Base-by-base conservation (phyloP, 164 flowering plant species). In the Umbellularia californica region DNA sequence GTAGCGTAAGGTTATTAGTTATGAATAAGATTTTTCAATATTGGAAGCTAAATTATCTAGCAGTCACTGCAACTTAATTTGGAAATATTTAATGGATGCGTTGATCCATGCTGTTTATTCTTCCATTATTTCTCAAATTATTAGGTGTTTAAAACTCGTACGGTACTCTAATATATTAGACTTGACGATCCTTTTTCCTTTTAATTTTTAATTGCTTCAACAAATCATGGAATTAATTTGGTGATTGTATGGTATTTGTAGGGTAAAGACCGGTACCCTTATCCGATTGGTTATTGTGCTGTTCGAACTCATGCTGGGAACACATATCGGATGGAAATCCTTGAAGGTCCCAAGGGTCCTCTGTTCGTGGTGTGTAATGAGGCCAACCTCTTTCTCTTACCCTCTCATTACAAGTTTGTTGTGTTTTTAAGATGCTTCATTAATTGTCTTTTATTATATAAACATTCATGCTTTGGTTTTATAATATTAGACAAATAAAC, bases 191-290 rank as follows among this genome's bases (percentile, higher is more conserved):
- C 33, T 14, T 55, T 15, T 55, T 15, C 60, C 15, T 55, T 14
- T 55, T 55, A 14, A 3, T 55, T 15, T 55, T 55, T 15, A 1
- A 14, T 55, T 55, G 0, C 60, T 55, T 55, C 17, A 55, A 11
- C 60, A 55, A 4, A 5, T 25, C 14, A 24, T 33, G n/a, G 68
- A 15, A 7, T 50, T 70, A n/a, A 50, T 70, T 28, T 24, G 63
- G 28, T 9, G 5, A 22, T 2, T 73, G 4, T 23, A 65, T 75
- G 3, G 69, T 76, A 77, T 82, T 66, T 69, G 50, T 80, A 96
- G 99, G 98, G 98, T 25, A 96, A 90, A 83, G 97, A 96, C 73
- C 90, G 99, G 2, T 87, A 90, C 77, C 98, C 99, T 24, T 96
- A 94, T 79, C 97, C 99, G 2, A 81, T 96, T 79, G 99, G 98